Evolutionary conservation across 164 flowering plant genomes (phyloP).

Genomic region (Vitis amurensis): DNA sequence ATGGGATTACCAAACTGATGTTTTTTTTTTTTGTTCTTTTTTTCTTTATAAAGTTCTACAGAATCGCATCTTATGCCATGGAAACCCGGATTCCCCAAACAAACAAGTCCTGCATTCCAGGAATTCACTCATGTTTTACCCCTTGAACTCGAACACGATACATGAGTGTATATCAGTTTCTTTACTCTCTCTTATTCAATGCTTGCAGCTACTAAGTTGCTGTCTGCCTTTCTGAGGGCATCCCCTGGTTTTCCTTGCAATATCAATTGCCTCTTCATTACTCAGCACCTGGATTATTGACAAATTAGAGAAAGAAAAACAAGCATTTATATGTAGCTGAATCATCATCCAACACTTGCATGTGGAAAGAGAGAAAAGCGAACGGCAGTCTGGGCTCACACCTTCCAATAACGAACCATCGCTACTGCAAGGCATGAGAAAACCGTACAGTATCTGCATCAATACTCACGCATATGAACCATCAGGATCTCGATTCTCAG

Average conservation of each 20-base stretch:
- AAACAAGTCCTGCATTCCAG: constrained; percentile 1
- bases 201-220: constrained; percentile 64
- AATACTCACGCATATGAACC: constrained; percentile 41
- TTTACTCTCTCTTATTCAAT: constrained; percentile 63
- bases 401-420: constrained; percentile 97
- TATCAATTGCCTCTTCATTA: constrained; percentile 80
- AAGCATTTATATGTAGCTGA: too few species aligned
- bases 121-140: constrained; percentile 18
- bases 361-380: neutral
- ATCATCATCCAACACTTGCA: too few species aligned
- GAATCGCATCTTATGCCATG: constrained; percentile 1
- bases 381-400: constrained; percentile 16
- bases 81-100: neutral
- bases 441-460: constrained; percentile 48
- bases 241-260: constrained; percentile 61
- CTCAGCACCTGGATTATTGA: constrained; percentile 58
- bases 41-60: neutral
- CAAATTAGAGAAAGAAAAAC: neutral
- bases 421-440: constrained; percentile 80
- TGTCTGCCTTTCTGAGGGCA: constrained; percentile 69
- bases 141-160: constrained; percentile 70
- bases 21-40: neutral
- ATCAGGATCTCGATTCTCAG: constrained; percentile 74
- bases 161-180: constrained; percentile 92
- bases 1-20: constrained; percentile 3